A percentile compares a stretch with the other conserved stretches of the same genome.
phyloP scores from a whole-genome alignment of 257 asterid genomes.

The Fraxinus americana region DNA sequence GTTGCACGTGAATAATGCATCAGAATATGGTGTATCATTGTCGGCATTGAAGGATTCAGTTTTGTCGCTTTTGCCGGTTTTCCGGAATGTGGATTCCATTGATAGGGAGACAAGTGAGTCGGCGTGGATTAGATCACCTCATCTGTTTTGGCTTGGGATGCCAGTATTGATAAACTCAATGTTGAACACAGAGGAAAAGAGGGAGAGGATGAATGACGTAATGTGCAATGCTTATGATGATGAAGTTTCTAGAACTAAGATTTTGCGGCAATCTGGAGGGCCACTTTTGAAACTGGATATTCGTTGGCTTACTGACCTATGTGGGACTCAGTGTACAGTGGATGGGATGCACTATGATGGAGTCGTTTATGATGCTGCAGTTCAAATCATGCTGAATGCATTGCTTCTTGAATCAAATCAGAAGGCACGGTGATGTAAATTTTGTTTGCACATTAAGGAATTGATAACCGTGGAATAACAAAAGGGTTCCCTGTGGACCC shows the following conservation, averaged over 20 bases:
- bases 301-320: conserved; percentile 53
- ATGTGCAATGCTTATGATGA: conserved; percentile 53
- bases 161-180: conserved; percentile 71
- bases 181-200: conserved; percentile 78
- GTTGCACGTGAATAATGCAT: conserved; percentile 65
- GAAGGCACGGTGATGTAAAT: conserved; percentile 43
- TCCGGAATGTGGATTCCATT: conserved; percentile 41
- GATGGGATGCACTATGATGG: conserved; percentile 94
- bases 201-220: conserved; percentile 60
- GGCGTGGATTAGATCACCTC: conserved; percentile 46
- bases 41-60: conserved; percentile 55
- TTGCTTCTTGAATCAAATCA: conserved; percentile 91
- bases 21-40: conserved; percentile 59
- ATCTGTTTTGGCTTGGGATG: conserved; percentile 91
- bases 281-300: conserved; percentile 73
- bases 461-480: conserved; percentile 15
- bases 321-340: conserved; percentile 72
- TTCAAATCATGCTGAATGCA: conserved; percentile 83
- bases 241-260: conserved; percentile 55
- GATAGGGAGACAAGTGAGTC: conserved; percentile 37
- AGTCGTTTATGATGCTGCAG: conserved; percentile 71
- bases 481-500: conserved; percentile 2
- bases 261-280: conserved; percentile 64
- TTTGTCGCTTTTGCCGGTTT: conserved; percentile 62
- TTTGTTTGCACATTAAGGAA: conserved; percentile 23